Conservation (phyloP, 805 yeast genomes). For the Kluyveromyces aestuarii region DNA sequence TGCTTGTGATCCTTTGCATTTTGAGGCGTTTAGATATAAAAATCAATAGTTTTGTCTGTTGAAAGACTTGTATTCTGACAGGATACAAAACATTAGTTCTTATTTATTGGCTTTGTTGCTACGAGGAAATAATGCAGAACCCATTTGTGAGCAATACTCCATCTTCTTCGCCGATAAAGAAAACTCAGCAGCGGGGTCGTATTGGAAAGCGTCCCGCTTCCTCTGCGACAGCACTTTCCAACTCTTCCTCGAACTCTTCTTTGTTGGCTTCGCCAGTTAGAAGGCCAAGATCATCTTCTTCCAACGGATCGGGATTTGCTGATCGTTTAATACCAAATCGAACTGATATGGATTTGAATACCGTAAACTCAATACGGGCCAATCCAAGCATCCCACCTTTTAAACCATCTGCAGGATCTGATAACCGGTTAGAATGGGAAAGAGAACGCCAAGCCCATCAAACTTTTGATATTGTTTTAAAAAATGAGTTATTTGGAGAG, state of each 20-base stretch:
- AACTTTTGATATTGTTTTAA: constrained; percentile 76
- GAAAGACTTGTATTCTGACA: background rate
- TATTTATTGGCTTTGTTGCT: background rate
- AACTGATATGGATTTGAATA: constrained; percentile 77
- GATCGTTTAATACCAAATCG: constrained; percentile 87
- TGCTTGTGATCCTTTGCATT: background rate
- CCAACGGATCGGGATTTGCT: constrained; percentile 39
- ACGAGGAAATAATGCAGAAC: constrained; percentile 8
- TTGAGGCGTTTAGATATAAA: background rate
- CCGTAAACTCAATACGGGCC: constrained; percentile 51
- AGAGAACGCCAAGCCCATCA: constrained; percentile 77
- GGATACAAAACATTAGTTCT: background rate
- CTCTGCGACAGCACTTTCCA: constrained; percentile 2
- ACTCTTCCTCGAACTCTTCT: constrained; percentile 15
- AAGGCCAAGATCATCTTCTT: constrained; percentile 24
- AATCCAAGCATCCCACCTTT: constrained; percentile 19
- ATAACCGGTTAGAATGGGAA: constrained; percentile 56
- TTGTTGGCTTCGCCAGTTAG: constrained; percentile 23
- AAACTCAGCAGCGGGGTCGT: constrained; percentile 7
- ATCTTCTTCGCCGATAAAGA: constrained; percentile 24
- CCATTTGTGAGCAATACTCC: constrained; percentile 29
- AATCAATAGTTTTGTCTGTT: background rate
- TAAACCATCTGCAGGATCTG: constrained; percentile 22
- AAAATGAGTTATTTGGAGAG: constrained; percentile 88
- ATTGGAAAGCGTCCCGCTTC: constrained; percentile 15